These are phyloP conservation scores for Cyclotella kingstonii DNA, from an alignment of 108 stramenopile genomes.

Conservation along the genomic window DNA sequence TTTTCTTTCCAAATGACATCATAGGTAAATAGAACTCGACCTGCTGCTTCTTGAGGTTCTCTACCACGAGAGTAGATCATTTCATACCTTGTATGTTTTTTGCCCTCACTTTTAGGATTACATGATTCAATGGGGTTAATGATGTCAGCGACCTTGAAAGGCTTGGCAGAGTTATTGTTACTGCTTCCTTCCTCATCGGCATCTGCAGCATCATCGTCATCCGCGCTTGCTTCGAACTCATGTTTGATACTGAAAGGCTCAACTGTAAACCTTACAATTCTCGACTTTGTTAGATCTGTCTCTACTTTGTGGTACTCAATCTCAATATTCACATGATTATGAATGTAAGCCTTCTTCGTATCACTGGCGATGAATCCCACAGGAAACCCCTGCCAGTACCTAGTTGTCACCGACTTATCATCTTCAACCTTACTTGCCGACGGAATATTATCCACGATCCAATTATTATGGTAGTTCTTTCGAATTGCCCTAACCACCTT, in stretches of 20 bases:
- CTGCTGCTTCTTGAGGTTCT: conserved; percentile 67
- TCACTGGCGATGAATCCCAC: conserved; percentile 83
- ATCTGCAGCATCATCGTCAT: conserved; percentile 48
- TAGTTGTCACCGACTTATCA: conserved; percentile 63
- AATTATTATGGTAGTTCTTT: conserved; percentile 94
- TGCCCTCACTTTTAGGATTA: conserved; percentile 33
- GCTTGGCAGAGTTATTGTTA: too few relatives aligned
- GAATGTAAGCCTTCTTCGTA: conserved; percentile 75
- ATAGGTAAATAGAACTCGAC: conserved; percentile 92
- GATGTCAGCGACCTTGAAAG: conserved; percentile 59
- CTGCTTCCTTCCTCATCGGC: conserved; percentile 24
- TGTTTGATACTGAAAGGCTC: conserved; percentile 97
- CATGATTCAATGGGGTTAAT: conserved; percentile 71
- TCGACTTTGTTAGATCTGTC: conserved; percentile 68
- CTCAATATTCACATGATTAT: conserved; percentile 96
- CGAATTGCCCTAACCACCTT: conserved; percentile 90
- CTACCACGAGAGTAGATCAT: conserved; percentile 68
- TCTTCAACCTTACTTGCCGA: conserved; percentile 80
- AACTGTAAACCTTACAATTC: conserved; percentile 93
- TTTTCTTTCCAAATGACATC: conserved; percentile 91
- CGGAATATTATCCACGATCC: conserved; percentile 98
- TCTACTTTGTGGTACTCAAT: conserved; percentile 91
- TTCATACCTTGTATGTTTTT: conserved; percentile 71
- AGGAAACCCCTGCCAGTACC: conserved; percentile 94
- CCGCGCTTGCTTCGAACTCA: conserved; percentile 57